Evolutionary conservation across 2,329 filamentous ascomycete genomes (phyloP), one percentile per base, ranked within the genome.

Genomic region (Fusarium globosum): DNA sequence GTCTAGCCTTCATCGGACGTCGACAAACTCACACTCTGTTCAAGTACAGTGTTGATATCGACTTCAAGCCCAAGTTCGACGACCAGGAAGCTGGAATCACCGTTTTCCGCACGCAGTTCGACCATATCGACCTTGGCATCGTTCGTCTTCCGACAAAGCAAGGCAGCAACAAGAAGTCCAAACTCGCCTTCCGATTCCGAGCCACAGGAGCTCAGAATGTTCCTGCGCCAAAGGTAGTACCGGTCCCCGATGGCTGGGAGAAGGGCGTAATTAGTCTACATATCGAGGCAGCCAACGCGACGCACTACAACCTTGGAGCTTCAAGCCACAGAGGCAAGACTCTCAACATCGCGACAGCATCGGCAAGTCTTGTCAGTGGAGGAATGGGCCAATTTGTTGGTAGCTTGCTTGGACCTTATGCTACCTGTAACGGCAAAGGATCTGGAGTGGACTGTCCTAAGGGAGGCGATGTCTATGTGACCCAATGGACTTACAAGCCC

Each of bases 41-140:
- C 55, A 51, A 61, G 1, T 74, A 61, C 36, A 65, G 33, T 6
- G 33, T 74, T 11, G 71, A 74, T 10, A 7, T 74, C n/a, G 42
- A 55, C 20, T 69, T 69, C 23, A 42, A 61, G 1, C 64, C 68
- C 2, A 35, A 53, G 26, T 21, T n/a, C 1, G 57, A 63, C 1
- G 42, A 52, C 0, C 63, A 74, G 14, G 72, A 74, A 23, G 71
- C 61, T 4, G 72, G 72, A 2, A 52, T 74, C 3, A 69, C 63
- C 1, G 10, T 72, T 4, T 74, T 74, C 20, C 60, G 63, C 9
- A 74, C 72, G 2, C 72, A 74, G 13, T 45, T 74, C 6, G 64
- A 74, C n/a, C 72, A 74, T 6, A 69, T 74, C 6, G 72, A 74
- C 33, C 51, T 74, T 3, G 68, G 68, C 3, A 43, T 69, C 20